Conservation (phyloP, 177 flowering plant genomes). For the Vitis hybrid region DNA sequence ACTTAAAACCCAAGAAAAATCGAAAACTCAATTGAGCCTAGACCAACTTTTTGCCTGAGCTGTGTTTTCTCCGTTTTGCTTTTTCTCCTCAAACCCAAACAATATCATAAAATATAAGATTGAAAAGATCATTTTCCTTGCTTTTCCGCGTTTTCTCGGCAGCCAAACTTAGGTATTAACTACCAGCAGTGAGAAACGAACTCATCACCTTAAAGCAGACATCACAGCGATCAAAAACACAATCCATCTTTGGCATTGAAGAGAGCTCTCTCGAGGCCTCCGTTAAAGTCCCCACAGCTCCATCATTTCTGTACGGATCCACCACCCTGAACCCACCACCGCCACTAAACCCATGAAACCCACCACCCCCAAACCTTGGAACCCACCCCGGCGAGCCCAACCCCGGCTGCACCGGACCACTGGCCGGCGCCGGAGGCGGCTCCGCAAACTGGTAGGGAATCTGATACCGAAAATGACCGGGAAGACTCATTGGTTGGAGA, state of each 20-base stretch:
- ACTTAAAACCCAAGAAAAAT: not conserved
- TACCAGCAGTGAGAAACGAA: not conserved
- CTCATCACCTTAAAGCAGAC: conserved; percentile 24
- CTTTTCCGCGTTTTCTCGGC: conserved; percentile 4
- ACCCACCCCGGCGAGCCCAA: conserved; percentile 2
- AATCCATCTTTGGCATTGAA: conserved; percentile 51
- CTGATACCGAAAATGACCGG: not conserved
- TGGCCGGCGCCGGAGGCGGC: conserved; percentile 12
- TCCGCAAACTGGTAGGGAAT: conserved; percentile 7
- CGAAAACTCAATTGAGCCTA: no score
- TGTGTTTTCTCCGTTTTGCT: no score
- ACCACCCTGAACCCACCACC: conserved; percentile 4
- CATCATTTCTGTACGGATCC: conserved; percentile 1
- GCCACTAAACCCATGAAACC: conserved; percentile 5
- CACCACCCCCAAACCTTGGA: conserved; percentile 12
- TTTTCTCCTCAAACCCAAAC: no score
- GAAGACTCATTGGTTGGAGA: not conserved
- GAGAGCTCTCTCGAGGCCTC: conserved; percentile 57
- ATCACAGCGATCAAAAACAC: conserved; percentile 20
- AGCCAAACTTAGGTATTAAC: conserved; percentile 5
- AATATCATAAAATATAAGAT: not conserved
- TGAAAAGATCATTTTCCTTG: not conserved
- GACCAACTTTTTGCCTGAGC: no score
- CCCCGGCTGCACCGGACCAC: conserved; percentile 15
- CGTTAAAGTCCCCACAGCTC: conserved; percentile 8